phyloP scores from a whole-genome alignment of 73 alveolate genomes.

The Tetrahymena malaccensis region DNA sequence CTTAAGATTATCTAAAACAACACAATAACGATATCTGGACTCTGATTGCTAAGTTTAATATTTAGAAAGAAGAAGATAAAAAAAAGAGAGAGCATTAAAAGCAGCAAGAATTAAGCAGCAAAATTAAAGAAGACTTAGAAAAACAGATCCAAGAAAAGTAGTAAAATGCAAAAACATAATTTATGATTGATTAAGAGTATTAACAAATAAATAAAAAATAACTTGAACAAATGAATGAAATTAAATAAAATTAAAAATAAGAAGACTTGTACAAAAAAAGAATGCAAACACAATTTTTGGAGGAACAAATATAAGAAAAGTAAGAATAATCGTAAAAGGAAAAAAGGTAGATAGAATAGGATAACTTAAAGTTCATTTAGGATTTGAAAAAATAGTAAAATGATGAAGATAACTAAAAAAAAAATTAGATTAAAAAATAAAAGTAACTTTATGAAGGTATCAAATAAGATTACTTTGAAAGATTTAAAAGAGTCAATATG shows the following conservation, averaged over 20 bases:
- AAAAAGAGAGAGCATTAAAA: background rate
- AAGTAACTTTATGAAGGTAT: background rate
- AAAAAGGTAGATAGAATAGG: background rate
- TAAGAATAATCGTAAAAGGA: background rate
- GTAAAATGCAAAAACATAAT: background rate
- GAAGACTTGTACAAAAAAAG: background rate
- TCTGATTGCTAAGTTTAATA: background rate
- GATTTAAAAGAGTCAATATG: background rate
- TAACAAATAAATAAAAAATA: background rate
- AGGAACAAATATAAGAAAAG: background rate
- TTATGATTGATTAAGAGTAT: background rate
- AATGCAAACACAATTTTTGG: background rate
- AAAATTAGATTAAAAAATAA: background rate
- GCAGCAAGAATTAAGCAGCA: background rate
- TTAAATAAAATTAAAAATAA: background rate
- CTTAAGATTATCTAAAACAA: background rate
- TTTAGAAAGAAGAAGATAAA: background rate
- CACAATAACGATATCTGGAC: background rate
- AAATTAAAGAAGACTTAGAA: background rate
- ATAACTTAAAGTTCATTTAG: background rate
- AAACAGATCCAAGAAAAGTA: background rate
- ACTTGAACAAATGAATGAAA: background rate
- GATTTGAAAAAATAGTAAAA: background rate
- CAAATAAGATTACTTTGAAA: background rate
- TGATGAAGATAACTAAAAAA: background rate